Conservation (phyloP, 140 eudicot species). For the Cichorium intybus region DNA sequence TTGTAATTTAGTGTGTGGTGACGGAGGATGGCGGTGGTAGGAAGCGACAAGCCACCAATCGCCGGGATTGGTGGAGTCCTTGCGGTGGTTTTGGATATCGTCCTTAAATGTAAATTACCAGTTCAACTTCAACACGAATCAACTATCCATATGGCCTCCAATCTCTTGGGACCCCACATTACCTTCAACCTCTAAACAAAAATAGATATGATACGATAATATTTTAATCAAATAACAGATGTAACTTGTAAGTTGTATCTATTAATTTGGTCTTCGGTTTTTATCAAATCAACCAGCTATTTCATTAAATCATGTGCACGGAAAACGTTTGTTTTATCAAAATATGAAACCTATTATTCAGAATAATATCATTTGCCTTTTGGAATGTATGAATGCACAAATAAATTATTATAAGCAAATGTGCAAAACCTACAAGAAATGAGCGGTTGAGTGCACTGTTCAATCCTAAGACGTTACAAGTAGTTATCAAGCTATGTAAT, state of each 20-base stretch:
- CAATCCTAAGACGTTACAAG: neutral
- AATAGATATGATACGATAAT: neutral
- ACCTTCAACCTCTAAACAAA: constrained; percentile 4
- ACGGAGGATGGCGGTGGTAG: constrained; percentile 22
- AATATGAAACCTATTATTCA: neutral
- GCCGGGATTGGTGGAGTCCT: constrained; percentile 22
- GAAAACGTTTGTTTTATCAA: too few species aligned
- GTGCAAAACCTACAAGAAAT: neutral
- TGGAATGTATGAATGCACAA: neutral
- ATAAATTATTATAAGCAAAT: neutral
- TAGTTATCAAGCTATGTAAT: neutral
- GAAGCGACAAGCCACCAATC: neutral
- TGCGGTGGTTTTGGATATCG: constrained; percentile 30
- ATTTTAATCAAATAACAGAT: neutral
- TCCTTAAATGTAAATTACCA: neutral
- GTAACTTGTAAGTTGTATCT: too few species aligned
- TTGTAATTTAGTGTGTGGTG: constrained; percentile 38
- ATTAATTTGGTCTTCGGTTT: neutral
- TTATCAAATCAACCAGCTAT: too few species aligned
- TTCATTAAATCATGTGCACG: too few species aligned
- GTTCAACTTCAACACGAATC: constrained; percentile 8
- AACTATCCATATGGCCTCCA: neutral
- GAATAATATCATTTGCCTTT: too few species aligned
- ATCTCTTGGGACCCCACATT: constrained; percentile 16
- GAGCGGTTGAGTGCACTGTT: neutral